A percentile compares a stretch with the other conserved stretches of the same genome.
phyloP scores from a whole-genome alignment of 148 eudicot genomes.

The Hydrangea macrophylla region DNA sequence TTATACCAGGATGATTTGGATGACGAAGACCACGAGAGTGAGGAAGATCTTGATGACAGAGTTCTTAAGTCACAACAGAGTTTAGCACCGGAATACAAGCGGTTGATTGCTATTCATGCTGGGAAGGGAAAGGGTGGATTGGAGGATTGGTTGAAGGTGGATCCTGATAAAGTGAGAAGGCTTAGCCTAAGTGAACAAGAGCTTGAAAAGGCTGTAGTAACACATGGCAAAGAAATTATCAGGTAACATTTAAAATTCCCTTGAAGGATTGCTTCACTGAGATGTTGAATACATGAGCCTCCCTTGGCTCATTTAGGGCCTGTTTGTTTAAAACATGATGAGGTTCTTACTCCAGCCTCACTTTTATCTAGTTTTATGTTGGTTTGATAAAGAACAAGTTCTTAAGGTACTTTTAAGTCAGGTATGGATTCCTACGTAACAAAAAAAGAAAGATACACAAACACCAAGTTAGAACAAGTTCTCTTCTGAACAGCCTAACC shows the following conservation, averaged over 20 bases:
- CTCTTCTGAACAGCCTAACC: no score
- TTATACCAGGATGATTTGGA: conserved; percentile 33
- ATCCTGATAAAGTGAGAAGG: conserved; percentile 63
- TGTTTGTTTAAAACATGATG: no score
- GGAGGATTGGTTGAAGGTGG: conserved; percentile 48
- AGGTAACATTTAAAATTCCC: conserved; percentile 35
- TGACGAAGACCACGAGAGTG: conserved; percentile 47
- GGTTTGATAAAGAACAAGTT: no score
- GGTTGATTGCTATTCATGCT: conserved; percentile 70
- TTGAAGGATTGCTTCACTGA: not conserved
- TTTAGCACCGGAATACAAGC: conserved; percentile 56
- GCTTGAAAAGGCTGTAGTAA: conserved; percentile 54
- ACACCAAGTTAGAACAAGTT: no score
- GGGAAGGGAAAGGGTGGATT: conserved; percentile 80
- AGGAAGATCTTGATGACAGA: conserved; percentile 38
- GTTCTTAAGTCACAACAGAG: conserved; percentile 32
- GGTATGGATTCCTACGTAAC: no score
- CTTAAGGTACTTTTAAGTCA: no score
- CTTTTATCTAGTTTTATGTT: no score
- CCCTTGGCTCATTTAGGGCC: not conserved
- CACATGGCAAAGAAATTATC: conserved; percentile 54
- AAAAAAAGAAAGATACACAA: no score
- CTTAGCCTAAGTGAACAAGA: conserved; percentile 79
- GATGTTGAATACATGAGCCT: not conserved
- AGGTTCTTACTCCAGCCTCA: no score